These are phyloP conservation scores for Coemansia sp. DNA, from an alignment of 192 early-diverging fungal species.

Conservation along the genomic window DNA sequence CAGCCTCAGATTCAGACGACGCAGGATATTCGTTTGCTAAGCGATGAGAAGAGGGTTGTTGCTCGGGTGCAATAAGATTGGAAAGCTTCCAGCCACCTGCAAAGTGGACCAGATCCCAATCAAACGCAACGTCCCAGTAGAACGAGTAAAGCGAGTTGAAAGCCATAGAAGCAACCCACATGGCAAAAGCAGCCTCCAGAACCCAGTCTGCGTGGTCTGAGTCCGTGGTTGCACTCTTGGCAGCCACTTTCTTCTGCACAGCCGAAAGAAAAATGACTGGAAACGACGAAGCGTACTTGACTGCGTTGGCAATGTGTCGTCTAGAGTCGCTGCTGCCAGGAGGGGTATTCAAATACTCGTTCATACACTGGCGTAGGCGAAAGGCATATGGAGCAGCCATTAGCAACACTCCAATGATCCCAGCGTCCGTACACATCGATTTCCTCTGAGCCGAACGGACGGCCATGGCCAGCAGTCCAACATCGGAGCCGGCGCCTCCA, in stretches of 20 bases:
- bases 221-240: conserved; percentile 14
- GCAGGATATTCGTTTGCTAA: conserved; percentile 6
- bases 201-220: conserved; percentile 35
- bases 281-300: conserved; percentile 83
- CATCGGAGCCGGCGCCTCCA: not conserved
- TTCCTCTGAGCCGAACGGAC: conserved; percentile 5
- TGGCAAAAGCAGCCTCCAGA: conserved; percentile 16
- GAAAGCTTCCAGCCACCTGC: conserved; percentile 34
- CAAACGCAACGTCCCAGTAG: conserved; percentile 94
- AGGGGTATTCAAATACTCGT: conserved; percentile 38
- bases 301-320: conserved; percentile 87
- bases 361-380: conserved; percentile 56
- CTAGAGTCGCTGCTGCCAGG: conserved; percentile 37
- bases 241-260: conserved; percentile 24
- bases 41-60: not conserved
- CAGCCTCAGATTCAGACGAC: not conserved
- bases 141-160: conserved; percentile 92
- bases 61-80: conserved; percentile 20
- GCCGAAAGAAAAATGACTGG: conserved; percentile 53
- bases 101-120: conserved; percentile 74
- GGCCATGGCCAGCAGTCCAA: conserved; percentile 10
- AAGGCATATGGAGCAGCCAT: conserved; percentile 48
- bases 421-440: conserved; percentile 18
- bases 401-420: conserved; percentile 25
- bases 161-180: conserved; percentile 68